A percentile compares a stretch with the other conserved stretches of the same genome.
Evolutionary conservation across 2,329 filamentous ascomycete genomes (phyloP).

Genomic region (Rhytidhysteron rufulum): DNA sequence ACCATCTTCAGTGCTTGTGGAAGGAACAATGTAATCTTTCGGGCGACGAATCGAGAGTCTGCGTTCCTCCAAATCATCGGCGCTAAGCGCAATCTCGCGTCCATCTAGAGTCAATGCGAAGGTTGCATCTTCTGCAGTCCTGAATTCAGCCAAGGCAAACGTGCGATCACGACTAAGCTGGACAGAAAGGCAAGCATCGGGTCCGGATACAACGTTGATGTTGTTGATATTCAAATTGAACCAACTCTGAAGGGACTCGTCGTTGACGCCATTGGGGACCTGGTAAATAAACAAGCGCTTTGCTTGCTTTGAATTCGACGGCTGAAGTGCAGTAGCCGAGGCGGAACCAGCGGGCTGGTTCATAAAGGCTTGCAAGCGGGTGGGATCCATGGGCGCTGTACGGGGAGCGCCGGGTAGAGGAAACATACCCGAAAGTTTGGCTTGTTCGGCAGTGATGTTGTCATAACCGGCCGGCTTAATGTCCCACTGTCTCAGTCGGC

Average conservation of each 20-base stretch:
- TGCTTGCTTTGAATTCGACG: constrained; percentile 87
- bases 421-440: constrained; percentile 98
- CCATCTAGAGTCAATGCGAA: constrained; percentile 87
- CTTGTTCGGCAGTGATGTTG: constrained; percentile 96
- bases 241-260: constrained; percentile 74
- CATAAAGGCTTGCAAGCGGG: constrained; percentile 92
- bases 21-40: constrained; percentile 95
- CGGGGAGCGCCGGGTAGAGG: constrained; percentile 91
- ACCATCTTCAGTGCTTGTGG: constrained; percentile 61
- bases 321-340: constrained; percentile 78
- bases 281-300: constrained; percentile 90
- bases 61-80: constrained; percentile 47
- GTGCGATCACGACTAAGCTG: constrained; percentile 74
- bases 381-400: constrained; percentile 92
- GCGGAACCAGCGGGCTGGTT: constrained; percentile 73
- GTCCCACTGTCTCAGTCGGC: constrained; percentile 97
- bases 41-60: constrained; percentile 79
- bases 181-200: constrained; percentile 79
- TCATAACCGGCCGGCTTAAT: constrained; percentile 98
- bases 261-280: constrained; percentile 66
- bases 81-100: constrained; percentile 71
- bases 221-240: constrained; percentile 97
- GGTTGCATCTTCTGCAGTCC: constrained; percentile 80
- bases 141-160: constrained; percentile 90
- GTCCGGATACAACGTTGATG: constrained; percentile 81